Conservation (phyloP, 2,329 filamentous ascomycete genomes). For the Aspergillus sp. region DNA sequence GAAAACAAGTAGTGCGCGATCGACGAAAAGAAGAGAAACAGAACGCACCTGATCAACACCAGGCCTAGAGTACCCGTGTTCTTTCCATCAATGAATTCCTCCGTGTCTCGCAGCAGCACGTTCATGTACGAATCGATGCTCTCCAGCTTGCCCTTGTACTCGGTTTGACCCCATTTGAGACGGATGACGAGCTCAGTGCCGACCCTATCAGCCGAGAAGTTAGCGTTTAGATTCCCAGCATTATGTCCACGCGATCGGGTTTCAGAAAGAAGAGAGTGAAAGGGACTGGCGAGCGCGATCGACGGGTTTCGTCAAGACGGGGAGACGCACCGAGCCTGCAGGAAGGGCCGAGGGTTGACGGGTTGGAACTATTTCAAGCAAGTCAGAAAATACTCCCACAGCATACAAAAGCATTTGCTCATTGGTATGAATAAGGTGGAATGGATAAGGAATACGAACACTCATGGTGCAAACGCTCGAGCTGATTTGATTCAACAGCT, state of each 20-base stretch:
- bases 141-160: slow-evolving; percentile 92
- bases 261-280: neutral
- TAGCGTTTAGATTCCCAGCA: slow-evolving; percentile 7
- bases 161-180: slow-evolving; percentile 96
- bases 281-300: neutral
- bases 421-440: slow-evolving; percentile 19
- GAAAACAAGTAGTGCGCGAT: neutral
- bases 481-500: slow-evolving; percentile 5
- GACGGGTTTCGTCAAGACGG: neutral
- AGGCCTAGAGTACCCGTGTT: slow-evolving; percentile 81
- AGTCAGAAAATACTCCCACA: slow-evolving; percentile 20
- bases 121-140: slow-evolving; percentile 99
- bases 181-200: slow-evolving; percentile 88
- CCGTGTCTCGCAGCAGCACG: slow-evolving; percentile 83
- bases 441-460: slow-evolving; percentile 23
- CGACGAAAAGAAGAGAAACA: neutral
- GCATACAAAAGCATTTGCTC: slow-evolving; percentile 25
- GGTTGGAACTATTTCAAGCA: slow-evolving; percentile 68
- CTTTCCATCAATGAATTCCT: slow-evolving; percentile 90
- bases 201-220: slow-evolving; percentile 55
- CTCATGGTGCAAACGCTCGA: slow-evolving; percentile 30
- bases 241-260: neutral
- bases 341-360: slow-evolving; percentile 93
- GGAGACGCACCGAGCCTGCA: slow-evolving; percentile 79
- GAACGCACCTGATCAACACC: slow-evolving; percentile 78